A percentile compares a stretch with the other conserved stretches of the same genome.
Conservation (phyloP, 176 grass and related monocot species). For the Puccinellia tenuiflora region DNA sequence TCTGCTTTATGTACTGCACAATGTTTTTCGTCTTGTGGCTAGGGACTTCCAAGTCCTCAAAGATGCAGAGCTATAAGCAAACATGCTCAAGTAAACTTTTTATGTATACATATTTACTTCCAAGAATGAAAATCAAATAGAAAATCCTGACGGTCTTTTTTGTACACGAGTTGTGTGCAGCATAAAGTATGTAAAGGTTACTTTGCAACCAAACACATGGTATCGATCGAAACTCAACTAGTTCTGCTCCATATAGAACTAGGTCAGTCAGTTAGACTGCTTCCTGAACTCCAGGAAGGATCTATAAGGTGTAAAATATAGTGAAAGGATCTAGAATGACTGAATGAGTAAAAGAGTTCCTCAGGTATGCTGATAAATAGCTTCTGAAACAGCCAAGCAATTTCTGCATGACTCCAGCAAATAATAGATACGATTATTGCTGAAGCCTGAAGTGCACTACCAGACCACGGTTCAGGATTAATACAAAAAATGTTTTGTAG, state of each 20-base stretch:
- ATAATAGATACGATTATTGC: neutral
- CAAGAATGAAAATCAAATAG: neutral
- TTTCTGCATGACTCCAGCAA: neutral
- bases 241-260: neutral
- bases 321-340: neutral
- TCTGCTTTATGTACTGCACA: slow-evolving; percentile 54
- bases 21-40: slow-evolving; percentile 90
- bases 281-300: neutral
- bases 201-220: neutral
- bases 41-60: slow-evolving; percentile 61
- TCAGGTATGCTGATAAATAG: neutral
- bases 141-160: neutral
- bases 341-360: slow-evolving; percentile 2
- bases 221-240: neutral
- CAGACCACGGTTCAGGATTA: neutral
- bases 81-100: neutral
- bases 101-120: neutral
- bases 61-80: slow-evolving; percentile 56
- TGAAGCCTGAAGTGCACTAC: neutral
- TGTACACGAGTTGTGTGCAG: neutral
- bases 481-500: neutral
- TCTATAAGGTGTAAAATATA: neutral
- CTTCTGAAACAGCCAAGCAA: neutral
- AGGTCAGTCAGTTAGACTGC: neutral
- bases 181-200: neutral